phyloP scores from a whole-genome alignment of 1,284 basidiomycete species.

The Ceratobasidium sp. region DNA sequence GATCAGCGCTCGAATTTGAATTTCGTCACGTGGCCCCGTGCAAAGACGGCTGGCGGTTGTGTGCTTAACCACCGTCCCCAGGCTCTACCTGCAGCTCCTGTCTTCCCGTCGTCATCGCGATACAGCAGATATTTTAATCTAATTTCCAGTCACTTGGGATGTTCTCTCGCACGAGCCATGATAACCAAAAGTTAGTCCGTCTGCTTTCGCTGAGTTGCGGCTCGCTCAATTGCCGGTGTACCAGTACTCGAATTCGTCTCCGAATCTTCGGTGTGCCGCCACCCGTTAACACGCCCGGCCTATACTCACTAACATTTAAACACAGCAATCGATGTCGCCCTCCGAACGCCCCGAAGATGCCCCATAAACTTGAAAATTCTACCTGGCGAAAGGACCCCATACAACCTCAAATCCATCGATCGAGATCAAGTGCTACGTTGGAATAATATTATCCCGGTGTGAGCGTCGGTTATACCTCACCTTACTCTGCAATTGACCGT shows the following conservation, averaged over 20 bases:
- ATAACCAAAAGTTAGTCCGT: too few relatives aligned
- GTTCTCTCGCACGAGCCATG: too few relatives aligned
- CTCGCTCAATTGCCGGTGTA: too few relatives aligned
- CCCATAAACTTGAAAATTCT: conserved; percentile 11
- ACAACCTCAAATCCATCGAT: not conserved
- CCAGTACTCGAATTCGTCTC: not conserved
- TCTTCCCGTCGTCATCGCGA: too few relatives aligned
- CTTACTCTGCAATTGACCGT: not conserved
- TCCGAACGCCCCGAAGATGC: not conserved
- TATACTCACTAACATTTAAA: not conserved
- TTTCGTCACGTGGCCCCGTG: too few relatives aligned
- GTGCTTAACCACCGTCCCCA: too few relatives aligned
- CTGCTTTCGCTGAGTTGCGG: too few relatives aligned
- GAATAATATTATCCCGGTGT: not conserved
- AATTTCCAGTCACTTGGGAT: too few relatives aligned
- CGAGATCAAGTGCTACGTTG: not conserved
- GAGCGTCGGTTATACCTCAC: not conserved
- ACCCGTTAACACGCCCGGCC: not conserved
- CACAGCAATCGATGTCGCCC: conserved; percentile 6
- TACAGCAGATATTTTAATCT: too few relatives aligned
- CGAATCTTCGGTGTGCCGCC: not conserved
- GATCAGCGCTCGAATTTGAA: too few relatives aligned
- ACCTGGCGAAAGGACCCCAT: not conserved
- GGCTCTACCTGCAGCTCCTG: too few relatives aligned
- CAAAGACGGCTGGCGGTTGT: too few relatives aligned